phyloP scores from a whole-genome alignment of 2,329 filamentous ascomycete genomes.

The Fusarium buharicum region DNA sequence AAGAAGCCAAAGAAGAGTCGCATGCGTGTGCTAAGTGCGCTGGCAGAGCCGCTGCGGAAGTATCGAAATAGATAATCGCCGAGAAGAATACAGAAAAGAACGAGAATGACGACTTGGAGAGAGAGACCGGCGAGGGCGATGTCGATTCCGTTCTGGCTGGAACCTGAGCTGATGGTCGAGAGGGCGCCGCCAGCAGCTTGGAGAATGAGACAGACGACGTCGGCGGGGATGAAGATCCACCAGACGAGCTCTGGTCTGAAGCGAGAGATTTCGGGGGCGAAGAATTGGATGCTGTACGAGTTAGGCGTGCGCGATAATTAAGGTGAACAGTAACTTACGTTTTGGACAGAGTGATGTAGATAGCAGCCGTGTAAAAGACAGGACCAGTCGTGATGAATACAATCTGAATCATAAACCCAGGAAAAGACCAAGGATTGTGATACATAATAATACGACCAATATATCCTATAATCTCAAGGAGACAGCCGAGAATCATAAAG shows the following conservation, averaged over 20 bases:
- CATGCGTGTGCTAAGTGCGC: conserved; percentile 39
- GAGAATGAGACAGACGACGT: conserved; percentile 64
- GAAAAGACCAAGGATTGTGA: conserved; percentile 66
- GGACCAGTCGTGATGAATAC: conserved; percentile 55
- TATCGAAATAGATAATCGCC: conserved; percentile 60
- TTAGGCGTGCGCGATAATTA: background rate
- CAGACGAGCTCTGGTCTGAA: conserved; percentile 55
- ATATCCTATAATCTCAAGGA: conserved; percentile 71
- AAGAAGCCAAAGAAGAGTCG: conserved; percentile 63
- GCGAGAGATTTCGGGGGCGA: conserved; percentile 54
- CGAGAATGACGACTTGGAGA: conserved; percentile 67
- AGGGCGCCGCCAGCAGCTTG: conserved; percentile 67
- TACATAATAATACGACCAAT: conserved; percentile 66
- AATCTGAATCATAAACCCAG: conserved; percentile 72
- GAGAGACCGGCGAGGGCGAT: conserved; percentile 62
- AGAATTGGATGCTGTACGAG: conserved; percentile 50
- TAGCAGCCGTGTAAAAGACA: conserved; percentile 64
- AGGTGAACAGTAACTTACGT: conserved; percentile 39
- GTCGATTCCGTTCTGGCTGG: conserved; percentile 55
- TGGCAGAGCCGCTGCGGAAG: conserved; percentile 37
- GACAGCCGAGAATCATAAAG: conserved; percentile 64
- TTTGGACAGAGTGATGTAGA: conserved; percentile 69
- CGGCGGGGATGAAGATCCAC: conserved; percentile 63
- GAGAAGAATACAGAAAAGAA: conserved; percentile 61
- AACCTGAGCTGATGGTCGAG: conserved; percentile 56